A percentile compares a stretch with the other conserved stretches of the same genome.
Evolutionary conservation across 805 yeast genomes (phyloP).

Genomic region (Saccharomyces cerevisiae): DNA sequence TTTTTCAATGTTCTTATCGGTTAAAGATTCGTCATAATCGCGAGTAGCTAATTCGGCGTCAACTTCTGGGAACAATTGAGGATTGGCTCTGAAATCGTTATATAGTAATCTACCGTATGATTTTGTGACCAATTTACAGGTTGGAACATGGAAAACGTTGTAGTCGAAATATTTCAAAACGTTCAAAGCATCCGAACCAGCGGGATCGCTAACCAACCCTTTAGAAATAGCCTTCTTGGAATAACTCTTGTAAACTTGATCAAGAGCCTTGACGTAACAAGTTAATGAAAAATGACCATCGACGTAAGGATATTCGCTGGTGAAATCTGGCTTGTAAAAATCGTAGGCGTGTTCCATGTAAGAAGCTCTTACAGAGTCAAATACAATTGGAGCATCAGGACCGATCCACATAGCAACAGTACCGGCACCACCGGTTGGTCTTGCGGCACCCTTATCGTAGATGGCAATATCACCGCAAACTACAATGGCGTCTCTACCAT

Average conservation of each 20-base stretch:
- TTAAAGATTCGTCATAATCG: constrained; percentile 68
- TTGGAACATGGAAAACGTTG: constrained; percentile 96
- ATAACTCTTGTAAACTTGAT: constrained; percentile 75
- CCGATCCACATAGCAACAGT: constrained; percentile 91
- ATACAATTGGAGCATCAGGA: constrained; percentile 94
- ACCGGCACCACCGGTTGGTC: constrained; percentile 99
- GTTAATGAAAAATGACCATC: constrained; percentile 93
- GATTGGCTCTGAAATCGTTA: constrained; percentile 75
- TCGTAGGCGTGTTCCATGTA: constrained; percentile 96
- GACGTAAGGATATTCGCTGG: constrained; percentile 91
- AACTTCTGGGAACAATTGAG: constrained; percentile 55
- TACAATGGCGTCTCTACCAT: constrained; percentile 94
- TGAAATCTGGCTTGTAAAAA: constrained; percentile 95
- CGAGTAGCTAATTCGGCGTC: constrained; percentile 41
- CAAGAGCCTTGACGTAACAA: constrained; percentile 91
- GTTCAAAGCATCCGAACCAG: constrained; percentile 53
- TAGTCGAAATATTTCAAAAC: constrained; percentile 73
- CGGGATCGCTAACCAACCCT: constrained; percentile 37
- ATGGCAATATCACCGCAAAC: constrained; percentile 97
- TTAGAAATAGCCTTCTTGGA: constrained; percentile 60
- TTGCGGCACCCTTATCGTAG: constrained; percentile 93
- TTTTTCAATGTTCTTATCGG: constrained; percentile 78
- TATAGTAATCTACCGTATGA: constrained; percentile 86
- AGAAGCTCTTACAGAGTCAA: constrained; percentile 83
- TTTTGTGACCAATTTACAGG: constrained; percentile 89